Evolutionary conservation across 2,329 filamentous ascomycete species (phyloP), one percentile per base, ranked within the genome.

Genomic region (Leptodontidium sp.): DNA sequence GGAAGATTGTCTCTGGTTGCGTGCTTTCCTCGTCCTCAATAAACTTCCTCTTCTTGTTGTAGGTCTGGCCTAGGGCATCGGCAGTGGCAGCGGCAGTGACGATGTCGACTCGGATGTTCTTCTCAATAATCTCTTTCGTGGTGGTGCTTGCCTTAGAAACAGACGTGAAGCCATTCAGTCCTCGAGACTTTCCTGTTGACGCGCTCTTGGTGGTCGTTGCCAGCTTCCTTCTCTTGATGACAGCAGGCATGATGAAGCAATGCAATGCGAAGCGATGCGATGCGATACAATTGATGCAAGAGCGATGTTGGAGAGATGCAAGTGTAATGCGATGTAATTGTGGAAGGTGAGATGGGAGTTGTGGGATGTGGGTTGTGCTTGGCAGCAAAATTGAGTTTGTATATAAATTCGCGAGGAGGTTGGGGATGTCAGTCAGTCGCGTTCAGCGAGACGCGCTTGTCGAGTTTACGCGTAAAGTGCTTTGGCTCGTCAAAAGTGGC

Each of bases 131-230:
- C 17, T 74, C 64, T 64, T 78, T 78, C 26, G 74, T 63, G 61
- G 73, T 65, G 21, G 77, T 78, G 66, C 65, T 70, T 49, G 81
- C 78, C 72, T 85, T 84, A 57, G 80, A 81, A 67, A 83, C 75
- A 72, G 78, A 80, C 68, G 82, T 78, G 71, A 84, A 84, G 67
- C 76, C 77, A 71, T 80, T 79, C 58, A 84, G 81, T n/a, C 71
- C 71, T 74, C 78, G 62, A 57, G 69, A 59, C 43, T 57, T 70
- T 65, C 64, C 84, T 38, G 68, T 52, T 29, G 72, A 67, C 55
- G 67, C 24, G 35, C 68, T 66, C 45, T 52, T 72, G 64, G 45
- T 71, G 40, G 64, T 65, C 7, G 73, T 65, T 47, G 71, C 66
- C 52, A 78, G 65, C 73, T 77, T 79, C 69, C 73, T 68, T 66